A percentile compares a stretch with the other conserved stretches of the same genome.
Conservation (phyloP, 768 basidiomycete species). For the Gloeopeniophorella convolvens region DNA sequence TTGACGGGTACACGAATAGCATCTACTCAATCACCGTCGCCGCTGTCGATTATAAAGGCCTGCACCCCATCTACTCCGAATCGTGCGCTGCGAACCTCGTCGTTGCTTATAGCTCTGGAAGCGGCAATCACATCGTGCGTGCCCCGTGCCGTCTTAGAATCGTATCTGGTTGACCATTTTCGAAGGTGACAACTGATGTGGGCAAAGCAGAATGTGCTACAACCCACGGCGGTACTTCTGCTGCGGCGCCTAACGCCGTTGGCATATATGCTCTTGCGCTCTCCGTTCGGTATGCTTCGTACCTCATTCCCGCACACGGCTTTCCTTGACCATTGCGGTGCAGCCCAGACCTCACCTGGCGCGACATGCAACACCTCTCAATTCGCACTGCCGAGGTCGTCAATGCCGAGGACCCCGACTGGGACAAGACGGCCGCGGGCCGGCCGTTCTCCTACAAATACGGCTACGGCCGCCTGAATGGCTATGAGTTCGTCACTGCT, state of each 20-base stretch:
- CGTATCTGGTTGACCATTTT: slow-evolving; percentile 17
- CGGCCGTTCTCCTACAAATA: slow-evolving; percentile 85
- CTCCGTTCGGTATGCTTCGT: slow-evolving; percentile 60
- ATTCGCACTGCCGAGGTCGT: slow-evolving; percentile 70
- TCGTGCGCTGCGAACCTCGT: slow-evolving; percentile 97
- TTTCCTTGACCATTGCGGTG: slow-evolving; percentile 10
- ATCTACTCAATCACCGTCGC: slow-evolving; percentile 95
- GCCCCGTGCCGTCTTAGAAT: slow-evolving; percentile 1
- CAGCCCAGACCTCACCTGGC: slow-evolving; percentile 93
- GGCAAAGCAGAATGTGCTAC: slow-evolving; percentile 77
- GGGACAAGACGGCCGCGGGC: slow-evolving; percentile 76
- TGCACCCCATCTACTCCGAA: slow-evolving; percentile 97
- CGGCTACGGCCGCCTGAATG: slow-evolving; percentile 88
- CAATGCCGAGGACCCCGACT: slow-evolving; percentile 88
- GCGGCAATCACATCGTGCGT: slow-evolving; percentile 87
- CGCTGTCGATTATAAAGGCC: slow-evolving; percentile 88
- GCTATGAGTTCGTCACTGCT: slow-evolving; percentile 70
- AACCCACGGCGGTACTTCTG: slow-evolving; percentile 92
- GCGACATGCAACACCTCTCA: slow-evolving; percentile 89
- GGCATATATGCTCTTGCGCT: slow-evolving; percentile 91
- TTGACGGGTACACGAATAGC: slow-evolving; percentile 98
- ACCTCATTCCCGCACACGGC: background rate
- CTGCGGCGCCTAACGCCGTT: slow-evolving; percentile 94
- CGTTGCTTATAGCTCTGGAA: slow-evolving; percentile 93
- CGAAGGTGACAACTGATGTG: slow-evolving; percentile 88